Evolutionary conservation across 2,329 filamentous ascomycete genomes (phyloP), one percentile per base, ranked within the genome.

Genomic region (Thielaviopsis punctulata): DNA sequence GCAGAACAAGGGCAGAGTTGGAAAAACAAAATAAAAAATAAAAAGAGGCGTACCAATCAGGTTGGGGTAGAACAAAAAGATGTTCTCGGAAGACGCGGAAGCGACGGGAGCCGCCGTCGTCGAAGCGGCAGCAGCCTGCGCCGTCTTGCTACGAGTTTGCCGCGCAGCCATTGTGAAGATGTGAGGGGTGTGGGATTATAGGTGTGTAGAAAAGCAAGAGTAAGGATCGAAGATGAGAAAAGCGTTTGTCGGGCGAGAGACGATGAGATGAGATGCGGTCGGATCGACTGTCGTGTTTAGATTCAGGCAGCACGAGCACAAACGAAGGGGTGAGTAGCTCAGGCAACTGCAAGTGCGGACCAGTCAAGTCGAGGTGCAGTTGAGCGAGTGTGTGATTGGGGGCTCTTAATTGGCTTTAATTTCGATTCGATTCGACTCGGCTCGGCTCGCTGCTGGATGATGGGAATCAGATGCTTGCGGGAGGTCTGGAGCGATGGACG

Each of bases 51-150:
- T 70, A 87, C 84, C 85, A 60, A 90, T 89, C 39, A 90, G 71
- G 62, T 90, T 90, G 25, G 86, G 85, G 66, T 77, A 81, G 67
- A 90, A 89, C 27, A 89, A 66, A 58, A 89, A 90, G 58, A 90
- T 83, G 65, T 90, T 90, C 66, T 89, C 84, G 18, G 49, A 18
- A 67, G 62, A 41, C 47, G 65, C 58, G 48, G 66, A 60, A 41
- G 62, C 68, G 56, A 66, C 63, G 50, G 59, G 61, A 55, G 63
- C 62, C 56, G 64, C 52, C 22, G 60, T 58, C 49, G 46, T 15
- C 30, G 41, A 19, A 18, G 22, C 53, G 24, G 15, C 48, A 12
- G 52, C 57, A 23, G 54, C 54, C 52, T 56, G 19, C 21, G 57
- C 58, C 41, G 58, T 56, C 50, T 59, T 58, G 52, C 58, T 56